Conservation (phyloP, 148 eudicot genomes). For the Persicaria tinctoria region DNA sequence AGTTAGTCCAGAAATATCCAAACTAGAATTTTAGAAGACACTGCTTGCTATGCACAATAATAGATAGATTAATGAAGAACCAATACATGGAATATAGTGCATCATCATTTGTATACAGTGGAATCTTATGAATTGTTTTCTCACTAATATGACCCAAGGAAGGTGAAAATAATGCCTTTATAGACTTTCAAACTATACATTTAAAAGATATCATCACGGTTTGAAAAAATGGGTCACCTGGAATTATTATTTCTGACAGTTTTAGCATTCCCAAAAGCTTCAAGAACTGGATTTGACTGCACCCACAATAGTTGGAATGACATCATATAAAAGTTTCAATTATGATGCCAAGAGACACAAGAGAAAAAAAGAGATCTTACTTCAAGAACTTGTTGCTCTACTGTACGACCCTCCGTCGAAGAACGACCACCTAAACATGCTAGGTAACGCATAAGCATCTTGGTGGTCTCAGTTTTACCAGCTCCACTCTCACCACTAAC, state of each 20-base stretch:
- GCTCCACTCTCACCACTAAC: constrained; percentile 98
- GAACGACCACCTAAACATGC: constrained; percentile 91
- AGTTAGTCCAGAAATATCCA: not conserved
- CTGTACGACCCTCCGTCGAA: constrained; percentile 94
- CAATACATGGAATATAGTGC: not conserved
- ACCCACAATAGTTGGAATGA: constrained; percentile 18
- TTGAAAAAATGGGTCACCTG: constrained; percentile 47
- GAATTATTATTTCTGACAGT: constrained; percentile 99
- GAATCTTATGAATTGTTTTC: no score
- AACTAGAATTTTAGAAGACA: not conserved
- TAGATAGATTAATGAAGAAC: not conserved
- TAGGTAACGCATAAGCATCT: constrained; percentile 97
- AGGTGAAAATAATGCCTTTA: no score
- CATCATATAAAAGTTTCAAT: constrained; percentile 1
- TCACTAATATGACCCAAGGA: no score
- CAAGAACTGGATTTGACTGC: constrained; percentile 99
- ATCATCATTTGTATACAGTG: no score
- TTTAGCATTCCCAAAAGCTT: constrained; percentile 99
- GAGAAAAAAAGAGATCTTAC: constrained; percentile 31
- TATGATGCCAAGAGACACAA: not conserved
- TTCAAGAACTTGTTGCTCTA: constrained; percentile 98
- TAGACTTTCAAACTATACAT: not conserved
- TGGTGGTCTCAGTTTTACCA: constrained; percentile 97
- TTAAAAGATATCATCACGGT: not conserved
- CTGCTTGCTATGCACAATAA: not conserved